Evolutionary conservation across 2,329 filamentous ascomycete genomes (phyloP).

Genomic region (Falciphora oryzae): DNA sequence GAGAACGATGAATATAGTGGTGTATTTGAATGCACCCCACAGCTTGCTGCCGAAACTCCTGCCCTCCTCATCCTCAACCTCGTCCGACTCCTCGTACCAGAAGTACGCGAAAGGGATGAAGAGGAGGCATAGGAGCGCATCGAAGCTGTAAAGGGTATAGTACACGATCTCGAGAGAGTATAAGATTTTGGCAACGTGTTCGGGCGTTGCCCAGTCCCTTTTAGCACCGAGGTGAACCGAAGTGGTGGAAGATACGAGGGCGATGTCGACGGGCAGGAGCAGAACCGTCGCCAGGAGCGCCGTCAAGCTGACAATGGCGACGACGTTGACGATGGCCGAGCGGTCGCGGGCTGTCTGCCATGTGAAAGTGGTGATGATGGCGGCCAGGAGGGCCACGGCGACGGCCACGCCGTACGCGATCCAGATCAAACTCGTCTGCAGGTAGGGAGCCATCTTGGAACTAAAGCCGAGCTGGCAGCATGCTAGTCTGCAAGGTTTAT

Average conservation of each 20-base stretch:
- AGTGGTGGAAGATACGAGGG: slow-evolving; percentile 84
- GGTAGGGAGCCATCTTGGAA: slow-evolving; percentile 35
- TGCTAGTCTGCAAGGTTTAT: background rate
- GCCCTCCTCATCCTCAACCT: slow-evolving; percentile 77
- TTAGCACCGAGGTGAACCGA: slow-evolving; percentile 70
- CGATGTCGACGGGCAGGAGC: slow-evolving; percentile 90
- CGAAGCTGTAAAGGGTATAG: slow-evolving; percentile 86
- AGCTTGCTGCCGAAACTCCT: slow-evolving; percentile 67
- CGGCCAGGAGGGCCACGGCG: slow-evolving; percentile 66
- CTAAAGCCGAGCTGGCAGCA: background rate
- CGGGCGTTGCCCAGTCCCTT: slow-evolving; percentile 90
- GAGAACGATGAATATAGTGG: slow-evolving; percentile 73
- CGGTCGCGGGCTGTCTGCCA: slow-evolving; percentile 89
- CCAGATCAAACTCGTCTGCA: slow-evolving; percentile 92
- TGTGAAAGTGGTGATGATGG: slow-evolving; percentile 80
- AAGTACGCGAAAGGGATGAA: slow-evolving; percentile 96
- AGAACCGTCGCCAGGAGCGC: slow-evolving; percentile 86
- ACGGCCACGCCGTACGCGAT: slow-evolving; percentile 83
- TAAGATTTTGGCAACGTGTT: slow-evolving; percentile 71
- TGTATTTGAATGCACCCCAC: slow-evolving; percentile 86
- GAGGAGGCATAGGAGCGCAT: slow-evolving; percentile 81
- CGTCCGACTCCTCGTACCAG: slow-evolving; percentile 96
- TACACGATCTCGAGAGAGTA: slow-evolving; percentile 82
- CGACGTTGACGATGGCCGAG: slow-evolving; percentile 71
- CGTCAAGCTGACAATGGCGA: slow-evolving; percentile 83